These are phyloP conservation scores for Kwoniella europaea DNA, from an alignment of 768 basidiomycete species.

Conservation along the genomic window DNA sequence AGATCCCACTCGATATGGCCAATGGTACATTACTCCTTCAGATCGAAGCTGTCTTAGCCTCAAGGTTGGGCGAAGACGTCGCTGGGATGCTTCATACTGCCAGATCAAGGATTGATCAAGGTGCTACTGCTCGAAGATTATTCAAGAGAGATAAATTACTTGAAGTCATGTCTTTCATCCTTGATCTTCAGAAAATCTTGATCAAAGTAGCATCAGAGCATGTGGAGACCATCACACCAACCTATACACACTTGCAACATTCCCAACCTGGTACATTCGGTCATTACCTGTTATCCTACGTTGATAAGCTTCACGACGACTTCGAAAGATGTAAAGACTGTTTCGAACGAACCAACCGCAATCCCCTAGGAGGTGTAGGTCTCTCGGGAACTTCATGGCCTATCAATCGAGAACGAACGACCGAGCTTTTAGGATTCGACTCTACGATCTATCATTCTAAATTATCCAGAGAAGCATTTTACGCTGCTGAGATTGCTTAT, in stretches of 20 bases:
- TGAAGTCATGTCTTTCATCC: constrained; percentile 12
- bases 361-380: constrained; percentile 20
- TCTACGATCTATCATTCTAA: constrained; percentile 10
- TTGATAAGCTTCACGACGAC: constrained; percentile 18
- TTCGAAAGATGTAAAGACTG: constrained; percentile 13
- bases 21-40: constrained; percentile 21
- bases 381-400: constrained; percentile 23
- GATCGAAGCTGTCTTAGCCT: constrained; percentile 11
- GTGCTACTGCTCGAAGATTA: constrained; percentile 17
- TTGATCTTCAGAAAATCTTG: constrained; percentile 1
- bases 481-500: constrained; percentile 22
- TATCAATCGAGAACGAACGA: constrained; percentile 13
- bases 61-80: constrained; percentile 17
- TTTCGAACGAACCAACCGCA: constrained; percentile 8
- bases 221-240: constrained; percentile 4
- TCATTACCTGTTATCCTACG: constrained; percentile 16
- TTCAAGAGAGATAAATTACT: constrained; percentile 18
- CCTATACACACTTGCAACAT: constrained; percentile 22
- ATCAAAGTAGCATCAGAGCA: background rate
- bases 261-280: constrained; percentile 21
- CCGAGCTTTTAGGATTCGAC: constrained; percentile 20
- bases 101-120: constrained; percentile 25
- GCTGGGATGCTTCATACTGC: constrained; percentile 23
- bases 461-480: constrained; percentile 18
- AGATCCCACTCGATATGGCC: constrained; percentile 12